Evolutionary conservation across 768 basidiomycete species (phyloP), one percentile per base, ranked within the genome.

Genomic region (Ramaria sp.): DNA sequence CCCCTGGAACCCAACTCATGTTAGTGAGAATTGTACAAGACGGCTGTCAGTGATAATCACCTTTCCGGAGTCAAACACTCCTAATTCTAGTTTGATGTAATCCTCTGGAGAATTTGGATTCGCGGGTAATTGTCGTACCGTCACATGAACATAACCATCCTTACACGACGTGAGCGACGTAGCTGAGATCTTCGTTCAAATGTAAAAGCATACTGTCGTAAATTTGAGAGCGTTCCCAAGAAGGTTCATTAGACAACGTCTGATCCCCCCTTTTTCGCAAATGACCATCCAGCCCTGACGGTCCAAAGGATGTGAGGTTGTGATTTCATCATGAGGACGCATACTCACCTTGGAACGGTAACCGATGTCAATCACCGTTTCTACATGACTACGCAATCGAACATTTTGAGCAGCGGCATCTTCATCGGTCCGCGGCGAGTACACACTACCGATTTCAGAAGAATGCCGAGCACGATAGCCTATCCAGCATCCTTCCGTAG

Each of bases 171-270:
- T 37, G 15, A 50, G 47, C 24, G 5, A 12, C 28, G 5, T 2
- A 1, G 25, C 50, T 50, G 25, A 27, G n/a, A 3, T 34, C 45
- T n/a, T 28, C 36, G 3, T 15, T 10, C 1, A 16, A 50, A 3
- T 36, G 36, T 18, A 16, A 32, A 22, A 32, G 56, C 81, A 28
- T 62, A 88, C 89, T 42, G 78, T 73, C 28, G 92, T 95, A 66
- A 96, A 96, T 67, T 97, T 95, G 51, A 94, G 70, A 61, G 89
- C 90, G 66, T 95, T 96, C 15, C 92, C 90, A 60, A 96, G 90
- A 36, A 97, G 68, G 64, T 97, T 97, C 90, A 96, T 95, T 57
- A 96, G 66, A 12, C 96, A 82, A 25, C 94, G 78, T 28, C 94
- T 80, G 58, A 96, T 83, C 13, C 94, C 94, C 28, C 90, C 93